Evolutionary conservation across 176 grass and related monocot species (phyloP).

Genomic region (Carex kokanica): DNA sequence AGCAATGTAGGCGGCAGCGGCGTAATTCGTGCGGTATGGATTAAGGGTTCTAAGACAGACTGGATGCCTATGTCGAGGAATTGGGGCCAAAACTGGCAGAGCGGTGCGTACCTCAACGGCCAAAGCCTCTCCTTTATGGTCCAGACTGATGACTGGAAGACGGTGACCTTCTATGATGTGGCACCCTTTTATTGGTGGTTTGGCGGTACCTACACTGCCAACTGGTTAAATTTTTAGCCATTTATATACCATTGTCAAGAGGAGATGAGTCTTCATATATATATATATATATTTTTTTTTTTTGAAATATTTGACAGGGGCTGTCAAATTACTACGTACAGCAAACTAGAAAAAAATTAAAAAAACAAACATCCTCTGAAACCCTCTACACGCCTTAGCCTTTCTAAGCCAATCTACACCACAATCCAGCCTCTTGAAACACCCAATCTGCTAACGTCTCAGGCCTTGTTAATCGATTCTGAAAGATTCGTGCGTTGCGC

Average conservation of each 20-base stretch:
- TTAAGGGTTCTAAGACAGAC: conserved; percentile 20
- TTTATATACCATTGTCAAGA: neutral
- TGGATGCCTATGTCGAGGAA: conserved; percentile 58
- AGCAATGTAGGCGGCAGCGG: conserved; percentile 41
- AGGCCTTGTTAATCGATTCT: too few relatives aligned
- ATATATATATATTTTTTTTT: too few relatives aligned
- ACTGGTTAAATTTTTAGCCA: neutral
- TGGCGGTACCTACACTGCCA: neutral
- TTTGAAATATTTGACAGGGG: too few relatives aligned
- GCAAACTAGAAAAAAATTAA: too few relatives aligned
- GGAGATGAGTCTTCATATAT: neutral
- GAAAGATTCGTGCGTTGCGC: too few relatives aligned
- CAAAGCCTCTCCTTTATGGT: conserved; percentile 44
- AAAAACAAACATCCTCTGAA: too few relatives aligned
- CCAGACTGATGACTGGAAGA: conserved; percentile 6
- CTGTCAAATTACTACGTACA: too few relatives aligned
- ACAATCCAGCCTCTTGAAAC: too few relatives aligned
- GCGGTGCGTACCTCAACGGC: conserved; percentile 27
- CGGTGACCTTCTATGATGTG: neutral
- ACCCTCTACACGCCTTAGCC: too few relatives aligned
- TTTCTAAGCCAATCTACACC: too few relatives aligned
- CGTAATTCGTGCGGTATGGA: conserved; percentile 37
- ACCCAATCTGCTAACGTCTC: too few relatives aligned
- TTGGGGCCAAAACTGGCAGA: conserved; percentile 66
- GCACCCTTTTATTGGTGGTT: conserved; percentile 20